Conservation (phyloP, 1,139 yeast genomes). For the Diutina siamensis region DNA sequence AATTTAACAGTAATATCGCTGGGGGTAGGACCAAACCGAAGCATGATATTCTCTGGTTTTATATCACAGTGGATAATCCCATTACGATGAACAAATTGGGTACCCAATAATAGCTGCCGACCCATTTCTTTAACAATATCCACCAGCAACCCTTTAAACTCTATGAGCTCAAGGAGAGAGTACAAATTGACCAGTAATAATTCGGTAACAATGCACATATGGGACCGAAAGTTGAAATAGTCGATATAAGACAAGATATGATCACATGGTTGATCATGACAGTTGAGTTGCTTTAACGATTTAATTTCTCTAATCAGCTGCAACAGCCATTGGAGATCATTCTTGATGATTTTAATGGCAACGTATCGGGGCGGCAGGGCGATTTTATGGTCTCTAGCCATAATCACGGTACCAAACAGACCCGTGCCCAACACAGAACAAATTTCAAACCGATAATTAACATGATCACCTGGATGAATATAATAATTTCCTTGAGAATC, state of each 20-base stretch:
- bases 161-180: conserved; percentile 49
- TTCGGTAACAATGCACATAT: conserved; percentile 74
- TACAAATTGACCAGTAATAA: conserved; percentile 56
- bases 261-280: conserved; percentile 11
- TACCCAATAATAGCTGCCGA: conserved; percentile 44
- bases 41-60: conserved; percentile 60
- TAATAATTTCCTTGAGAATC: conserved; percentile 56
- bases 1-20: conserved; percentile 30
- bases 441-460: conserved; percentile 65
- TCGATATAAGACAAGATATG: conserved; percentile 47
- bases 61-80: conserved; percentile 71
- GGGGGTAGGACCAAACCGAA: conserved; percentile 22
- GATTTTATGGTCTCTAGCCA: conserved; percentile 57
- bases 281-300: conserved; percentile 38
- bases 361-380: conserved; percentile 22
- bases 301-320: conserved; percentile 77
- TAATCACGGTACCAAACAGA: conserved; percentile 72
- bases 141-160: conserved; percentile 52
- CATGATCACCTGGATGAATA: conserved; percentile 52
- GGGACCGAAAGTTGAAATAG: conserved; percentile 74
- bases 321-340: conserved; percentile 60
- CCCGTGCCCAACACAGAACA: conserved; percentile 58
- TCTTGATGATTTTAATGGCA: conserved; percentile 70
- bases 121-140: conserved; percentile 39
- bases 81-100: conserved; percentile 45